A percentile compares a stretch with the other conserved stretches of the same genome.
Evolutionary conservation across 2,329 filamentous ascomycete genomes (phyloP).

Genomic region (Claviceps maximensis): DNA sequence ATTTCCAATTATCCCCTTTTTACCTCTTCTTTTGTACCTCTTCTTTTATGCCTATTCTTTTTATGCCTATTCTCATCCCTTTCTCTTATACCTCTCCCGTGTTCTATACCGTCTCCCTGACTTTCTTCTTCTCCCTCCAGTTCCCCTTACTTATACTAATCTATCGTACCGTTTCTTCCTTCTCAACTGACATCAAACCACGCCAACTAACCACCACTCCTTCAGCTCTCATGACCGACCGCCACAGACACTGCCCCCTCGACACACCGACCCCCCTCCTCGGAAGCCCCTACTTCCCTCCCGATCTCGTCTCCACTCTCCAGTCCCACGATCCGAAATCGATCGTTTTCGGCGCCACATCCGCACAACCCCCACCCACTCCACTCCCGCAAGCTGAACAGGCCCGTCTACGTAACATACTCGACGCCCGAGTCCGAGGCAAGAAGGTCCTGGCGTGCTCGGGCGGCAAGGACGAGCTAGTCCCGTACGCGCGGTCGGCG

Average conservation of each 20-base stretch:
- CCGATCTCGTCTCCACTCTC: slow-evolving; percentile 49
- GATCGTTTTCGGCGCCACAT: slow-evolving; percentile 47
- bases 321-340: slow-evolving; percentile 61
- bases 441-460: slow-evolving; percentile 55
- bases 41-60: too few species aligned
- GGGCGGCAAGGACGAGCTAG: slow-evolving; percentile 56
- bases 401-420: slow-evolving; percentile 28
- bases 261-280: slow-evolving; percentile 47
- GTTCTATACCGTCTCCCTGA: too few species aligned
- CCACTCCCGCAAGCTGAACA: slow-evolving; percentile 24
- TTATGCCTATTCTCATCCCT: too few species aligned
- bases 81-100: too few species aligned
- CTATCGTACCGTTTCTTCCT: too few species aligned
- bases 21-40: too few species aligned
- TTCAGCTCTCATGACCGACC: slow-evolving; percentile 60
- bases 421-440: slow-evolving; percentile 38
- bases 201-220: not conserved
- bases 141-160: too few species aligned
- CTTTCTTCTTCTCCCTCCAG: too few species aligned
- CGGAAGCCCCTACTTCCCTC: slow-evolving; percentile 66
- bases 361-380: slow-evolving; percentile 16
- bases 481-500: slow-evolving; percentile 50
- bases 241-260: slow-evolving; percentile 52
- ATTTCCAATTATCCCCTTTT: too few species aligned
- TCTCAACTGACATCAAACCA: not conserved